phyloP scores from a whole-genome alignment of 192 early-diverging fungal genomes.

The Gaertneriomyces semiglobifer region DNA sequence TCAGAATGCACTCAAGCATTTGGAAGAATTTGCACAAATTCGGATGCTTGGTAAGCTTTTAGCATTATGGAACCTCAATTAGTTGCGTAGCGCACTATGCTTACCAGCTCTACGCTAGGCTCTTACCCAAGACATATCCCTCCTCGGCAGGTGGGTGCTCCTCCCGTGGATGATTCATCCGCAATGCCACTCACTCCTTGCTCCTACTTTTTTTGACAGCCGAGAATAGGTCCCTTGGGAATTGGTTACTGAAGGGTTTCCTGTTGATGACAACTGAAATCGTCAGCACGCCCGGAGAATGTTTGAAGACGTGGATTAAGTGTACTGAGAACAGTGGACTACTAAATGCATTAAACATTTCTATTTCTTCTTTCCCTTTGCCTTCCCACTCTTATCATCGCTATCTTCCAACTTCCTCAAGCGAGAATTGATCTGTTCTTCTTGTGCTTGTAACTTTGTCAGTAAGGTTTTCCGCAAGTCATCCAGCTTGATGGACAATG shows the following conservation, averaged over 20 bases:
- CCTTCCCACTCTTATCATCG: conserved; percentile 26
- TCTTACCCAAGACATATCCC: conserved; percentile 40
- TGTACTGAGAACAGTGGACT: too few species aligned
- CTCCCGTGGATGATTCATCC: neutral
- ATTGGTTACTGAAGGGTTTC: too few species aligned
- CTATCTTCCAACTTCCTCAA: conserved; percentile 40
- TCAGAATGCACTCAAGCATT: conserved; percentile 29
- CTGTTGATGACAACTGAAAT: too few species aligned
- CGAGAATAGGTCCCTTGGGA: too few species aligned
- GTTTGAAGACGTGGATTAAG: too few species aligned
- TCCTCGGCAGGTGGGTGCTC: conserved; percentile 11
- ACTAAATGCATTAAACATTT: neutral
- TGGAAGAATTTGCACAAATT: conserved; percentile 36
- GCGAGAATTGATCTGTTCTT: conserved; percentile 29
- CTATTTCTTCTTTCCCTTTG: conserved; percentile 28
- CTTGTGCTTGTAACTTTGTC: conserved; percentile 39
- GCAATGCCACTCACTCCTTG: too few species aligned
- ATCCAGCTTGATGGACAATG: conserved; percentile 40
- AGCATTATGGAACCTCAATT: neutral
- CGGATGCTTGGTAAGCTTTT: conserved; percentile 16
- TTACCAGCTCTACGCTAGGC: neutral
- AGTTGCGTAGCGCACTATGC: neutral
- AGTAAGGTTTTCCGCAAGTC: conserved; percentile 44
- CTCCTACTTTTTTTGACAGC: too few species aligned
- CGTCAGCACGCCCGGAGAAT: too few species aligned